A percentile compares a stretch with the other conserved stretches of the same genome.
Evolutionary conservation across 2,329 filamentous ascomycete genomes (phyloP).

Genomic region (Fusarium zealandicum): DNA sequence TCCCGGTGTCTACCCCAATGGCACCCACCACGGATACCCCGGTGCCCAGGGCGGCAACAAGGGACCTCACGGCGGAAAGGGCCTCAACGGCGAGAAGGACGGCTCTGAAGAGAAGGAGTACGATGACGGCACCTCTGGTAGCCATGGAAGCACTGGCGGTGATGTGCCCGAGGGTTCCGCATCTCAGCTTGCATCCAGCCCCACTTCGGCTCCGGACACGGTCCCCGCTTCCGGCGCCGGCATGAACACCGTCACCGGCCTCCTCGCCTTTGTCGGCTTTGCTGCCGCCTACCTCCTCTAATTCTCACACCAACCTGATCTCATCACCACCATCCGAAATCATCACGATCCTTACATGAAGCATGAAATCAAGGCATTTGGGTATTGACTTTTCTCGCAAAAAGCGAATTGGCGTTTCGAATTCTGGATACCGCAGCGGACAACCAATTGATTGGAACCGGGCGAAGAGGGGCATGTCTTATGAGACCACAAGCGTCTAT

Average conservation of each 20-base stretch:
- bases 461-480: conserved; percentile 26
- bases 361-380: conserved; percentile 34
- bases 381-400: conserved; percentile 24
- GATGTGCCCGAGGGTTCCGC: conserved; percentile 14
- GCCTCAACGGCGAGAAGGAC: conserved; percentile 9
- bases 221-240: conserved; percentile 41
- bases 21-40: conserved; percentile 20
- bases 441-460: conserved; percentile 18
- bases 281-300: conserved; percentile 53
- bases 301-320: conserved; percentile 15
- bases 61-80: conserved; percentile 26
- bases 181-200: conserved; percentile 22
- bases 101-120: not conserved
- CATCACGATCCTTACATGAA: conserved; percentile 38
- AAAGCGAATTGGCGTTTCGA: conserved; percentile 32
- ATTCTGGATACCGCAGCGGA: conserved; percentile 23
- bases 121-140: not conserved
- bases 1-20: conserved; percentile 21
- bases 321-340: conserved; percentile 12
- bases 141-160: not conserved
- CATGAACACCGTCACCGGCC: conserved; percentile 45
- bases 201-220: conserved; percentile 24
- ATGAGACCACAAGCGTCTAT: conserved; percentile 27
- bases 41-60: conserved; percentile 18
- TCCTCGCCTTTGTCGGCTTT: conserved; percentile 50